Percentiles rank a stretch among this genome's conserved stretches.
Conservation (phyloP, 83 land plant genomes). For the Picea abies region DNA sequence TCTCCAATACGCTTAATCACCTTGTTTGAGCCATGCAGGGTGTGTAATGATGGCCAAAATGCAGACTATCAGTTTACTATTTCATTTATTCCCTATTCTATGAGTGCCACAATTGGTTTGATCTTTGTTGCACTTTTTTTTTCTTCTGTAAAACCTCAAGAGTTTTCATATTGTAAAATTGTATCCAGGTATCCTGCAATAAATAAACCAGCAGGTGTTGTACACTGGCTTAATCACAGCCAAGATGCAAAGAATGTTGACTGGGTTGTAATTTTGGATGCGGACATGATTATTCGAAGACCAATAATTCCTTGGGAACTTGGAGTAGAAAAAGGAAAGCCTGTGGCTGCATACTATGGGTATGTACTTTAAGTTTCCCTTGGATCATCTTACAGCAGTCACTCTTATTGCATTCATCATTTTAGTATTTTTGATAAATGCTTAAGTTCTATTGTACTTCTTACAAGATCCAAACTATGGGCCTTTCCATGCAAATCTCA, state of each 20-base stretch:
- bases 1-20: background rate
- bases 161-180: background rate
- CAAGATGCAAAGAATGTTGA: constrained; percentile 89
- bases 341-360: constrained; percentile 96
- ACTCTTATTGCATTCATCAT: background rate
- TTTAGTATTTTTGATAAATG: background rate
- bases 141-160: background rate
- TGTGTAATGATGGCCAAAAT: background rate
- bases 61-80: background rate
- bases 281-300: constrained; percentile 87
- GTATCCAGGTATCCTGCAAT: constrained; percentile 94
- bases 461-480: background rate
- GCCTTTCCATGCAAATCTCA: background rate
- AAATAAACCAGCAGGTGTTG: constrained; percentile 96
- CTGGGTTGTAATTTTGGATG: constrained; percentile 97
- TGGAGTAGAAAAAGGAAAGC: constrained; percentile 90
- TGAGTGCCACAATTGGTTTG: background rate
- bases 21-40: background rate
- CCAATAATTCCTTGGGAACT: constrained; percentile 96
- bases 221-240: constrained; percentile 91
- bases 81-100: too few relatives aligned
- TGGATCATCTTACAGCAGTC: background rate
- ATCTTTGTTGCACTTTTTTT: background rate
- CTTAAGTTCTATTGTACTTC: background rate
- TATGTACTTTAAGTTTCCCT: constrained; percentile 19